phyloP scores from a whole-genome alignment of 2,329 filamentous ascomycete species.

The Orbilia quercus region DNA sequence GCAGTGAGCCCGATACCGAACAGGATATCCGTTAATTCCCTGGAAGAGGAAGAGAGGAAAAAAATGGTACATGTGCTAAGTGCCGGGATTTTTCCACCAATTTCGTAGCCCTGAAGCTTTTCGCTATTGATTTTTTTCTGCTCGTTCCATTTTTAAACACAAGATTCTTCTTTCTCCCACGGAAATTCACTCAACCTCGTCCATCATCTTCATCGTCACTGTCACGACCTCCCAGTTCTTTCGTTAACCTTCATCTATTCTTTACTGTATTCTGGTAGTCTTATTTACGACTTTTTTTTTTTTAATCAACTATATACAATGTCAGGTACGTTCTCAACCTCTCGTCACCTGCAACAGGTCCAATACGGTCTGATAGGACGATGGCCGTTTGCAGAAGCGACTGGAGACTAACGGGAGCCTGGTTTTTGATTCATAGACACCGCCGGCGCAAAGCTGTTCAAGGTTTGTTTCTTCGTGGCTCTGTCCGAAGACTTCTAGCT shows the following conservation, averaged over 20 bases:
- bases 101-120: slow-evolving; percentile 22
- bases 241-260: slow-evolving; percentile 20
- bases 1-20: slow-evolving; percentile 25
- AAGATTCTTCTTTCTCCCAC: slow-evolving; percentile 12
- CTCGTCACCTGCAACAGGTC: neutral
- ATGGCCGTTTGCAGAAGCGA: neutral
- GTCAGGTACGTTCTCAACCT: slow-evolving; percentile 53
- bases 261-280: too few relatives aligned
- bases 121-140: slow-evolving; percentile 34
- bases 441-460: slow-evolving; percentile 96
- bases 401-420: slow-evolving; percentile 24
- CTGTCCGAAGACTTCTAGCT: slow-evolving; percentile 12
- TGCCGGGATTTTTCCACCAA: slow-evolving; percentile 28
- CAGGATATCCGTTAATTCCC: slow-evolving; percentile 24
- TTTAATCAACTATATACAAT: slow-evolving; percentile 56
- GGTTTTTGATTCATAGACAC: slow-evolving; percentile 79
- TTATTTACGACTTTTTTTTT: slow-evolving; percentile 18
- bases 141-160: slow-evolving; percentile 30
- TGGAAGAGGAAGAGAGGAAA: neutral
- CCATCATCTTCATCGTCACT: slow-evolving; percentile 3
- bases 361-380: neutral
- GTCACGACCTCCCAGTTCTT: slow-evolving; percentile 23
- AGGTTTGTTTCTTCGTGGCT: slow-evolving; percentile 67
- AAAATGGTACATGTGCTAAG: neutral
- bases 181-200: slow-evolving; percentile 42